Evolutionary conservation across 257 asterid species (phyloP), one percentile per base, ranked within the genome.

Genomic region (Penstemon barbatus): DNA sequence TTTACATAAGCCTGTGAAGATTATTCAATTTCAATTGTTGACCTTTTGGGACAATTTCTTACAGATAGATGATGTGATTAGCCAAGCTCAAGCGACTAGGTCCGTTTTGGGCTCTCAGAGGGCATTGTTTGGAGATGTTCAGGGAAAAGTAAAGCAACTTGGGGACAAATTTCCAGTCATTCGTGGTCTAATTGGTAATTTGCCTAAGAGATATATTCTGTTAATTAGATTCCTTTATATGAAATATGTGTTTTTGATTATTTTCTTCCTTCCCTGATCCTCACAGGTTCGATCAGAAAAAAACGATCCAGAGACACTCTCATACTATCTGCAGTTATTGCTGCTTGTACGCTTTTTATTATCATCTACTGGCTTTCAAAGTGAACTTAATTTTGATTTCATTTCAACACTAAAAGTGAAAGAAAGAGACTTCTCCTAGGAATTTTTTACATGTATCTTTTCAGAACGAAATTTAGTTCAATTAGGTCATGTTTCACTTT

Each of bases 11-110:
- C 70, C 33, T 57, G 44, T 59, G 51, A 49, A 18, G 52, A 50
- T 51, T 68, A 57, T 51, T 43, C 66, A 61, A 18, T 65, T 50
- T 55, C 70, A 57, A 43, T 57, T 41, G 13, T 64, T 38, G 40
- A 37, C 7, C 57, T 3, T 71, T 72, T 63, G 9, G 8, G 66
- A 61, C 71, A 25, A 60, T 56, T 50, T 45, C 41, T 45, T 77
- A 63, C 76, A 94, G 98, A 91, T 94, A 71, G 98, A 91, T 69
- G 97, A 94, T 43, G 99, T 91, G 77, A 94, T 94, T 71, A 76
- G 79, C 81, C 99, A 94, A 94, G 99, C 98, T 77, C 99, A 94
- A 83, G 80, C 98, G 19, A 94, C 98, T 66, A 78, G 95, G 75
- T 80, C 90, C 12, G 91, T 76, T 57, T 72, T 94, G 90, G 92